These are phyloP conservation scores for Stevia rebaudiana DNA, from an alignment of 140 eudicot species.

Conservation along the genomic window DNA sequence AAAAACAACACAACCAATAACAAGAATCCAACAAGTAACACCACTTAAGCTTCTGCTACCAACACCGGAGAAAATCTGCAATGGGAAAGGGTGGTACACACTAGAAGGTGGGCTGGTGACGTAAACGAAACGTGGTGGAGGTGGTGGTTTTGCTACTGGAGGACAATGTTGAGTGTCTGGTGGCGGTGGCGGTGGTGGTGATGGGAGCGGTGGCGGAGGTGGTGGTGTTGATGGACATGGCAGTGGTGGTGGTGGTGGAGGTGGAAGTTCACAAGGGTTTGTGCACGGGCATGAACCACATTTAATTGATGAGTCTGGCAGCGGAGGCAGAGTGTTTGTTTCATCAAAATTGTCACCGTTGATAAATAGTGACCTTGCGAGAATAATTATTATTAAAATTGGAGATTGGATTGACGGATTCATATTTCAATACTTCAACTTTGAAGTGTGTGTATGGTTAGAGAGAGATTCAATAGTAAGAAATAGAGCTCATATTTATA, in stretches of 20 bases:
- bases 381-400: slow-evolving; percentile 12
- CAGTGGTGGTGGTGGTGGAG: slow-evolving; percentile 29
- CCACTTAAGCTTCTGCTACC: slow-evolving; percentile 9
- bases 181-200: slow-evolving; percentile 36
- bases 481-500: slow-evolving; percentile 10
- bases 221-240: neutral
- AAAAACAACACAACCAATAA: slow-evolving; percentile 17
- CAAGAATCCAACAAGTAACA: slow-evolving; percentile 14
- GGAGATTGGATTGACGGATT: slow-evolving; percentile 7
- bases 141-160: slow-evolving; percentile 34
- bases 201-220: slow-evolving; percentile 19
- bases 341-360: slow-evolving; percentile 25
- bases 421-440: slow-evolving; percentile 12
- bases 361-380: slow-evolving; percentile 8
- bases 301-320: slow-evolving; percentile 31
- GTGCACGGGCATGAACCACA: slow-evolving; percentile 45
- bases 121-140: slow-evolving; percentile 51
- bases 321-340: slow-evolving; percentile 11
- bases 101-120: slow-evolving; percentile 36
- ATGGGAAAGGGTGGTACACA: slow-evolving; percentile 31
- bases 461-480: slow-evolving; percentile 4
- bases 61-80: slow-evolving; percentile 34
- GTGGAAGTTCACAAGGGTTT: slow-evolving; percentile 35
- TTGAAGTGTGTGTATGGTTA: neutral
- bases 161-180: slow-evolving; percentile 19